Percentiles rank a stretch among this genome's conserved stretches.
These are phyloP conservation scores for Westerdykella aurantiaca DNA, from an alignment of 2,329 filamentous ascomycete species.

Conservation along the genomic window DNA sequence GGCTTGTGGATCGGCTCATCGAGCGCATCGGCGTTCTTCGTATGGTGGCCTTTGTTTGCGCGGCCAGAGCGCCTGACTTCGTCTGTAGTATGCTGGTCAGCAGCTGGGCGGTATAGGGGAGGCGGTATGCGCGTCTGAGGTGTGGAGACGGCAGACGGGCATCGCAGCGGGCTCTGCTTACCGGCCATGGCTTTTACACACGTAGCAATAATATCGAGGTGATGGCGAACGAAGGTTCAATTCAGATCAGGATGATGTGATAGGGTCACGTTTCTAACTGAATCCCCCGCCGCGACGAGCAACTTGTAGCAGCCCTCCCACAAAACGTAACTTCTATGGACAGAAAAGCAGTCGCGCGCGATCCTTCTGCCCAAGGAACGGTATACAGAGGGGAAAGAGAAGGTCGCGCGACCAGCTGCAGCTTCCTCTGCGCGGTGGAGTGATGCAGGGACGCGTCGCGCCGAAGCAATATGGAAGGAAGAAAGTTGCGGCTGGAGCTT, in stretches of 20 bases:
- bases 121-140: slow-evolving; percentile 1
- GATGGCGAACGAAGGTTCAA: slow-evolving; percentile 23
- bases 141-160: slow-evolving; percentile 8
- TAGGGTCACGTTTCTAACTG: too few species aligned
- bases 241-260: slow-evolving; percentile 14
- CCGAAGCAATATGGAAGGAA: too few species aligned
- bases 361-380: slow-evolving; percentile 2
- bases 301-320: too few species aligned
- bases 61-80: slow-evolving; percentile 92
- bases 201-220: slow-evolving; percentile 22
- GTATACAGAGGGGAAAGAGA: not conserved
- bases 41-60: slow-evolving; percentile 93
- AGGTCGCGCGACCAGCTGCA: slow-evolving; percentile 4
- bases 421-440: slow-evolving; percentile 4
- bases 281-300: too few species aligned
- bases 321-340: too few species aligned
- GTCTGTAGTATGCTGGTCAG: slow-evolving; percentile 44
- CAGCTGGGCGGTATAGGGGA: slow-evolving; percentile 8
- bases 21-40: slow-evolving; percentile 67
- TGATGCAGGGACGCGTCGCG: too few species aligned
- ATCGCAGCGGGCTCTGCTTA: slow-evolving; percentile 46
- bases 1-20: slow-evolving; percentile 39
- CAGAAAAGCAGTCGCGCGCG: slow-evolving; percentile 6
- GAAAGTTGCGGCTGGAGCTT: too few species aligned
- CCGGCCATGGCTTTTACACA: slow-evolving; percentile 49